Evolutionary conservation across 192 early-diverging fungal genomes (phyloP).

Genomic region (Backusella liffmaniae): DNA sequence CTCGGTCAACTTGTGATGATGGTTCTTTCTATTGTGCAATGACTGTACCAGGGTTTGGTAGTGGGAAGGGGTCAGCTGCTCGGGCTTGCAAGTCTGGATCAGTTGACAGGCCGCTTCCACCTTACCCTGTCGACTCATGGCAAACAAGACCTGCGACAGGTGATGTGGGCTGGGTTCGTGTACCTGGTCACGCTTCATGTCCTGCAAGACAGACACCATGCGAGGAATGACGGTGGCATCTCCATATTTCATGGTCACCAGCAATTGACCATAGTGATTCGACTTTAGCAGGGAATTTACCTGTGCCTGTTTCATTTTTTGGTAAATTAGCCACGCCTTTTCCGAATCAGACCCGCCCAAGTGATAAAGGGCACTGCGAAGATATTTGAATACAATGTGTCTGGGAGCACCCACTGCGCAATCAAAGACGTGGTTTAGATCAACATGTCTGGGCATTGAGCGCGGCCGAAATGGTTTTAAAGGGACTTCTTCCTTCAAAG

Average conservation of each 20-base stretch:
- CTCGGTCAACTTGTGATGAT: background rate
- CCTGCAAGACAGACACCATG: slow-evolving; percentile 16
- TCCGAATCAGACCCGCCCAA: background rate
- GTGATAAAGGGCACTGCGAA: slow-evolving; percentile 26
- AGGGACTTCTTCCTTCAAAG: background rate
- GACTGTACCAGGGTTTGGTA: slow-evolving; percentile 17
- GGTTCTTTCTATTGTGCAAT: background rate
- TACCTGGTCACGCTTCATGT: slow-evolving; percentile 14
- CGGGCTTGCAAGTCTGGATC: background rate
- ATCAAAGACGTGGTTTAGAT: background rate
- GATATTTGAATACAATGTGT: slow-evolving; percentile 19
- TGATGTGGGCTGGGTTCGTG: background rate
- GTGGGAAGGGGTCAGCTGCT: slow-evolving; percentile 5
- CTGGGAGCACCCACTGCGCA: background rate
- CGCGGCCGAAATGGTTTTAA: background rate
- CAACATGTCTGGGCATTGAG: background rate
- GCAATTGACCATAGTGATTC: slow-evolving; percentile 31
- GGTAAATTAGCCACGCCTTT: slow-evolving; percentile 25
- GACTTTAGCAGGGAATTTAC: slow-evolving; percentile 1
- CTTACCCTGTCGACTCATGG: slow-evolving; percentile 7
- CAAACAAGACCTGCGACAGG: slow-evolving; percentile 20
- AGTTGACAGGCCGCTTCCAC: background rate
- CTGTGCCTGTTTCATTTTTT: slow-evolving; percentile 8
- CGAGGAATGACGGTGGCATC: background rate
- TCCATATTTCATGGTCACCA: slow-evolving; percentile 21